These are phyloP conservation scores for Canavalia gladiata DNA, from an alignment of 306 rosid species.

Conservation along the genomic window DNA sequence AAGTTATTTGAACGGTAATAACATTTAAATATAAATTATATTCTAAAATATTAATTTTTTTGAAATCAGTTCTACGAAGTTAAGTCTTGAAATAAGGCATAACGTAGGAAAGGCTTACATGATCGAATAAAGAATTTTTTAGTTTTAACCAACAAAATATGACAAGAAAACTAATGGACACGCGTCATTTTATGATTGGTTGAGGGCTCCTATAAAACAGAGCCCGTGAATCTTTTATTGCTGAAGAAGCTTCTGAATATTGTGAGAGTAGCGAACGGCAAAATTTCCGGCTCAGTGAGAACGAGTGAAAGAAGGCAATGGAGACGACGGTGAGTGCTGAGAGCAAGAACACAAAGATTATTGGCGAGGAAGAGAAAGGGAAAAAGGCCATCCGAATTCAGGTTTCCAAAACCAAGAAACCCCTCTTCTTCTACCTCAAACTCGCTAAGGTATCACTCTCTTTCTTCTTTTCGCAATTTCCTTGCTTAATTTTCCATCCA, in stretches of 20 bases:
- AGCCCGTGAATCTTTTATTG: neutral
- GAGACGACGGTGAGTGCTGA: neutral
- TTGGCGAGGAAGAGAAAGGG: slow-evolving; percentile 39
- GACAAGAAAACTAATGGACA: neutral
- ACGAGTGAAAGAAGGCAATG: neutral
- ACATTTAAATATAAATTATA: too few relatives aligned
- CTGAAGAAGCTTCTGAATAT: slow-evolving; percentile 7
- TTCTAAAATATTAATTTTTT: too few relatives aligned
- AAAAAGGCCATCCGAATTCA: slow-evolving; percentile 56
- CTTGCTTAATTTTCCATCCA: neutral
- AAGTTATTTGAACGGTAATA: too few relatives aligned
- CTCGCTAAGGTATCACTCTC: slow-evolving; percentile 70
- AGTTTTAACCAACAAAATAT: neutral
- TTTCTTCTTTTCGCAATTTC: neutral
- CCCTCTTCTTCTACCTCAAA: slow-evolving; percentile 73
- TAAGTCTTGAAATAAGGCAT: too few relatives aligned
- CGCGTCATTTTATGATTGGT: slow-evolving; percentile 26
- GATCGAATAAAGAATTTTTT: too few relatives aligned
- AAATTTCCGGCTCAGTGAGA: neutral
- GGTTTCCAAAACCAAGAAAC: slow-evolving; percentile 77
- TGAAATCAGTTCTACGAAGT: too few relatives aligned
- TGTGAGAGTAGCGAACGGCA: slow-evolving; percentile 19
- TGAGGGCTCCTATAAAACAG: neutral
- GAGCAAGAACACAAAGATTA: slow-evolving; percentile 16
- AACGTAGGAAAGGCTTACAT: too few relatives aligned